Conservation (phyloP, 176 grass and related monocot genomes). For the Avena eriantha region DNA sequence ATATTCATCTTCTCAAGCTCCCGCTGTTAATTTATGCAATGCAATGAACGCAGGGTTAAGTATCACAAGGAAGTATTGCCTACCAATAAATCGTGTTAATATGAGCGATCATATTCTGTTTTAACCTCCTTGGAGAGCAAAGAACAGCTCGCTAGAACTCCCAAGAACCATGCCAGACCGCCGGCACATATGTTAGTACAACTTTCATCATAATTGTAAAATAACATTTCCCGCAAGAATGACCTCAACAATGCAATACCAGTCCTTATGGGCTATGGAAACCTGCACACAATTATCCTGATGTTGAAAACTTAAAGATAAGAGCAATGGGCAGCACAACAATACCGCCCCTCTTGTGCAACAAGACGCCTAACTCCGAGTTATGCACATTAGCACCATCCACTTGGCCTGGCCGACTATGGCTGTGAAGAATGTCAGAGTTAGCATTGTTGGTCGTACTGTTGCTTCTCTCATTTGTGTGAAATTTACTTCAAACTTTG, state of each 20-base stretch:
- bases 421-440: no score
- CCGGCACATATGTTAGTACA: conserved; percentile 42
- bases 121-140: conserved; percentile 78
- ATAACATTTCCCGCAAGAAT: conserved; percentile 95
- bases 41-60: no score
- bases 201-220: conserved; percentile 82
- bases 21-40: no score
- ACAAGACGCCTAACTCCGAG: no score
- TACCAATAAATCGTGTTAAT: conserved; percentile 6
- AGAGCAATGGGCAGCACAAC: no score
- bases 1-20: no score
- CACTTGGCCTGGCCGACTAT: no score
- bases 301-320: neutral
- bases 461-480: no score
- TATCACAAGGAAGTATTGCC: neutral
- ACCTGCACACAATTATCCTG: conserved; percentile 55
- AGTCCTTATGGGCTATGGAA: conserved; percentile 55
- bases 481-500: no score
- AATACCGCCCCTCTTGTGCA: no score
- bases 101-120: neutral
- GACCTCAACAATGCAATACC: conserved; percentile 78
- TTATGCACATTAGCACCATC: no score
- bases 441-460: no score
- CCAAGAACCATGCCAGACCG: conserved; percentile 85
- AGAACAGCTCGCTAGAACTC: conserved; percentile 75